phyloP scores from a whole-genome alignment of 83 land plant genomes.

The Isoetes engelmannii region DNA sequence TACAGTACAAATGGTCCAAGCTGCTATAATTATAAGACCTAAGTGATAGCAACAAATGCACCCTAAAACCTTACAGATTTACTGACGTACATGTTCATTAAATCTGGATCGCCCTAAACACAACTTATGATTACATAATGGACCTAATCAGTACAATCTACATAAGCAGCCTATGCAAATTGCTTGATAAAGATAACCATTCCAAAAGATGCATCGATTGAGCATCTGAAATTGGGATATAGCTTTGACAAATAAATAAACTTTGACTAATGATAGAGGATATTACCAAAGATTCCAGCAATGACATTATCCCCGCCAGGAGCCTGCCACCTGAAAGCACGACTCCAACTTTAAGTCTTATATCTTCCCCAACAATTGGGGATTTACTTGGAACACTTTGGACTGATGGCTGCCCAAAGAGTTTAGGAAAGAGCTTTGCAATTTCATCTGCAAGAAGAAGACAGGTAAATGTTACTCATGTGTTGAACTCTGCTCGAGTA shows the following conservation, averaged over 20 bases:
- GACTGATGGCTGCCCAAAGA: slow-evolving; percentile 88
- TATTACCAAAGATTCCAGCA: slow-evolving; percentile 81
- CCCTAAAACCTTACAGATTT: too few relatives aligned
- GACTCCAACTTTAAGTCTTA: slow-evolving; percentile 76
- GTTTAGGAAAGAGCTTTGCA: slow-evolving; percentile 70
- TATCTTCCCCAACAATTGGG: slow-evolving; percentile 16
- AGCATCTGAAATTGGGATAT: background rate
- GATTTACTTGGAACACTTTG: slow-evolving; percentile 42
- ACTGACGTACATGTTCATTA: too few relatives aligned
- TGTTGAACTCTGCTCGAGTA: background rate
- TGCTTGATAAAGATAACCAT: too few relatives aligned
- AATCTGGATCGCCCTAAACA: too few relatives aligned
- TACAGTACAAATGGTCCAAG: too few relatives aligned
- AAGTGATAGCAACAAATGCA: too few relatives aligned
- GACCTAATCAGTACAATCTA: too few relatives aligned
- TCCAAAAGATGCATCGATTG: background rate
- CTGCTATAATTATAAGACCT: too few relatives aligned
- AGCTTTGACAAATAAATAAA: too few relatives aligned
- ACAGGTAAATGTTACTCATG: background rate
- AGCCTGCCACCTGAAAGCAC: slow-evolving; percentile 96
- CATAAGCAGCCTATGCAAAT: too few relatives aligned
- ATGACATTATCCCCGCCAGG: slow-evolving; percentile 99
- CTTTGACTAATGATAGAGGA: background rate
- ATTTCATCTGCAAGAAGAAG: slow-evolving; percentile 62
- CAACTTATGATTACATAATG: too few relatives aligned